Conservation (phyloP, 257 asterid species). For the Penstemon eatonii region DNA sequence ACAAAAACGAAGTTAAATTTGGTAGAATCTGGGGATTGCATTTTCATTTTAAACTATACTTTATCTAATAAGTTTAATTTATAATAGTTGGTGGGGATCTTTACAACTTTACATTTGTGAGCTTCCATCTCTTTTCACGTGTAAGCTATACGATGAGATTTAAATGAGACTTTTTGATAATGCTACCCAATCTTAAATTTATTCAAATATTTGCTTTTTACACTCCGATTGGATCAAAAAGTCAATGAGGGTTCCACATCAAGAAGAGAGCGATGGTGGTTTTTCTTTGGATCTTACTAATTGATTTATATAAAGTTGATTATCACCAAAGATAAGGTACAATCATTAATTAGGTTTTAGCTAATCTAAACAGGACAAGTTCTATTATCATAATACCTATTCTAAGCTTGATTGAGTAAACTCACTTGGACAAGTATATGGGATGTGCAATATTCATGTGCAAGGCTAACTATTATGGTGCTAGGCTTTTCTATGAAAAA, state of each 20-base stretch:
- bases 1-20: slow-evolving; percentile 35
- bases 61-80: slow-evolving; percentile 10
- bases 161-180: slow-evolving; percentile 19
- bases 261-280: slow-evolving; percentile 24
- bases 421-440: no score
- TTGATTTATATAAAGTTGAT: not conserved
- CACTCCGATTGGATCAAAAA: slow-evolving; percentile 31
- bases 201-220: slow-evolving; percentile 24
- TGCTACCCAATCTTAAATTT: slow-evolving; percentile 7
- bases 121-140: slow-evolving; percentile 27
- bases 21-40: slow-evolving; percentile 38
- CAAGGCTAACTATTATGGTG: no score
- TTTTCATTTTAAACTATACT: slow-evolving; percentile 29
- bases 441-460: no score
- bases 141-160: slow-evolving; percentile 26
- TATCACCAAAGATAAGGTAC: not conserved
- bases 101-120: slow-evolving; percentile 26
- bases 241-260: slow-evolving; percentile 29
- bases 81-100: slow-evolving; percentile 15
- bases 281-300: slow-evolving; percentile 26
- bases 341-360: slow-evolving; percentile 5
- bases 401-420: no score
- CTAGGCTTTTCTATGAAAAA: no score
- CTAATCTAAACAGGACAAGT: not conserved
- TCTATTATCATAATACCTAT: no score